A percentile compares a stretch with the other conserved stretches of the same genome.
phyloP scores from a whole-genome alignment of 306 rosid species.

The Castanospermum australe region DNA sequence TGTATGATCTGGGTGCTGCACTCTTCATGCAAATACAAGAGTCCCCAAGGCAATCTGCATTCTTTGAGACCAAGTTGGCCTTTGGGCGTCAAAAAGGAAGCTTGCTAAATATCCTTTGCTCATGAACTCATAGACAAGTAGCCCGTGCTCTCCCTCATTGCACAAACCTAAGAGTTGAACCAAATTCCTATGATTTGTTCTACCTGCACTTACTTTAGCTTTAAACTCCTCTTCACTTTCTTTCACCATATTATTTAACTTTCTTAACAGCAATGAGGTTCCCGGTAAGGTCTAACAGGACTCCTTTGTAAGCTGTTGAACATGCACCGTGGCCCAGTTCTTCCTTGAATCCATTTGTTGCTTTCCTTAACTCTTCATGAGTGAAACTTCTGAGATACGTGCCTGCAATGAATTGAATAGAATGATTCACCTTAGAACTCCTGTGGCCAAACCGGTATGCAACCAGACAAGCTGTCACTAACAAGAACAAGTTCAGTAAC shows the following conservation, averaged over 20 bases:
- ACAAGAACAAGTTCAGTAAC: background rate
- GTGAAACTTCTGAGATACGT: background rate
- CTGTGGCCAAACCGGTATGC: background rate
- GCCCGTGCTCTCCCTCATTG: background rate
- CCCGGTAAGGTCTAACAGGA: background rate
- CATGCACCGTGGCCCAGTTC: constrained; percentile 19
- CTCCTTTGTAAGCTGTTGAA: constrained; percentile 21
- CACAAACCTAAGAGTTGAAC: constrained; percentile 12
- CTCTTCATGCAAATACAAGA: constrained; percentile 29
- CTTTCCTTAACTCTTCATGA: constrained; percentile 17
- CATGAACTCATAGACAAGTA: constrained; percentile 15
- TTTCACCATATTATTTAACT: background rate
- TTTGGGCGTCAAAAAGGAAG: background rate
- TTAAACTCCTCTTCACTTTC: constrained; percentile 7
- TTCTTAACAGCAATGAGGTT: constrained; percentile 19
- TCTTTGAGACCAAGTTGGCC: constrained; percentile 18
- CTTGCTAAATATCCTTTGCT: background rate
- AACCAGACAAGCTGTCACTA: background rate
- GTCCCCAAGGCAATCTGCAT: constrained; percentile 18
- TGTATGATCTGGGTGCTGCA: constrained; percentile 12
- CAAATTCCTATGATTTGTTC: constrained; percentile 17
- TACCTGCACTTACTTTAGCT: constrained; percentile 4
- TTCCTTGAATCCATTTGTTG: constrained; percentile 25
- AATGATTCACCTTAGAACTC: background rate
- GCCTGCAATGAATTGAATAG: background rate